Conservation (phyloP, 257 asterid species). For the Petunia secreta region DNA sequence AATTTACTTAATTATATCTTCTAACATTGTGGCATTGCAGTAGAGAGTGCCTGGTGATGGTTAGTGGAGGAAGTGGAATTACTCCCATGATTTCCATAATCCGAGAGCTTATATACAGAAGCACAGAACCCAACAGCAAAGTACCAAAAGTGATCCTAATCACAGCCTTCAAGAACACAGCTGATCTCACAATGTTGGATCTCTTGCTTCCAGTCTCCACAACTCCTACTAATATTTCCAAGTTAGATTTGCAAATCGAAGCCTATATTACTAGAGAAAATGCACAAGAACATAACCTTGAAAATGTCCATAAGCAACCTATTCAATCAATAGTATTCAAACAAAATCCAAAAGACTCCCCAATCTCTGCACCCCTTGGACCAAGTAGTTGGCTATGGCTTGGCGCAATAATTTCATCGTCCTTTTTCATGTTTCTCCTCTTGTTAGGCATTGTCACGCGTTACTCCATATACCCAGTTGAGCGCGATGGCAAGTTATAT, state of each 20-base stretch:
- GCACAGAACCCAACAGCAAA: slow-evolving; percentile 27
- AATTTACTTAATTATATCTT: not conserved
- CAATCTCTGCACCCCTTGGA: slow-evolving; percentile 58
- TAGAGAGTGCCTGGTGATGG: slow-evolving; percentile 58
- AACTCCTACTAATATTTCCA: slow-evolving; percentile 36
- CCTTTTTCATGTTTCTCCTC: slow-evolving; percentile 52
- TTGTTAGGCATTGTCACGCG: slow-evolving; percentile 57
- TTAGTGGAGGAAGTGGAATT: slow-evolving; percentile 80
- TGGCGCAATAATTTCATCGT: slow-evolving; percentile 55
- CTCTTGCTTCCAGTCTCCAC: slow-evolving; percentile 47
- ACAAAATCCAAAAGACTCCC: slow-evolving; percentile 39
- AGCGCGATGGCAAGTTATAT: slow-evolving; percentile 38
- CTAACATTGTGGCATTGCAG: slow-evolving; percentile 26
- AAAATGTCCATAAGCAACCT: not conserved
- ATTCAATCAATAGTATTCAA: slow-evolving; percentile 39
- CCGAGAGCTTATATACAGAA: slow-evolving; percentile 47
- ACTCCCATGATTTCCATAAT: slow-evolving; percentile 69
- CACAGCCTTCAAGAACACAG: slow-evolving; percentile 51
- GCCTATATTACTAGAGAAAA: slow-evolving; percentile 53
- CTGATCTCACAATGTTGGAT: slow-evolving; percentile 53
- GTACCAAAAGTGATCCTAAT: slow-evolving; percentile 49
- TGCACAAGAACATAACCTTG: slow-evolving; percentile 4
- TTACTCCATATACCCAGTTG: slow-evolving; percentile 54
- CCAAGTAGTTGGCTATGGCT: slow-evolving; percentile 69
- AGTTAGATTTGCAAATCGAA: slow-evolving; percentile 46